Evolutionary conservation across 352 stramenopile species (phyloP).

Genomic region (Phytophthora sp.): DNA sequence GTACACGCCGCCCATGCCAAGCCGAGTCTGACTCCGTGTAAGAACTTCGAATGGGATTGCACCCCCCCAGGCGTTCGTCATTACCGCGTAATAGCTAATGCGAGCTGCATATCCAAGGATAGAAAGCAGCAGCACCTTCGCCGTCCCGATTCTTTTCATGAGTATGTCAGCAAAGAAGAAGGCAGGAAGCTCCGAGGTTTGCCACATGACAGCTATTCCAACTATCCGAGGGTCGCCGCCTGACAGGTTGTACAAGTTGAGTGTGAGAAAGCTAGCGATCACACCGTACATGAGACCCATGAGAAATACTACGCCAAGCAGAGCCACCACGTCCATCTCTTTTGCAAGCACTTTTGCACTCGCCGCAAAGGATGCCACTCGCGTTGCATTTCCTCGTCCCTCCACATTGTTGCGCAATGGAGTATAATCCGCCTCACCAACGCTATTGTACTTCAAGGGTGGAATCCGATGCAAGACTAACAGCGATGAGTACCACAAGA

Average conservation of each 20-base stretch:
- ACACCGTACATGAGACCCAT: conserved; percentile 76
- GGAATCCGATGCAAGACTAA: background rate
- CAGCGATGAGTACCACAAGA: background rate
- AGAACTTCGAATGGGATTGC: conserved; percentile 54
- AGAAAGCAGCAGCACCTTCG: conserved; percentile 45
- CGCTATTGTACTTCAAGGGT: background rate
- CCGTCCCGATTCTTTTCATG: conserved; percentile 44
- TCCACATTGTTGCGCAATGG: background rate
- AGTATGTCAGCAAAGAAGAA: conserved; percentile 58
- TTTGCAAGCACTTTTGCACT: conserved; percentile 28
- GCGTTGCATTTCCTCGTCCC: too few relatives aligned
- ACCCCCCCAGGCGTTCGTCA: conserved; percentile 56
- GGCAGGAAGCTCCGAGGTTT: conserved; percentile 57
- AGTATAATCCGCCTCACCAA: background rate
- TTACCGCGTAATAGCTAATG: conserved; percentile 51
- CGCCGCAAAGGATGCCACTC: conserved; percentile 39
- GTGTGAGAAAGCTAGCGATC: conserved; percentile 68
- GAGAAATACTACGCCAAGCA: conserved; percentile 67
- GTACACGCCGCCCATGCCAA: conserved; percentile 47
- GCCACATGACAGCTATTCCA: conserved; percentile 43
- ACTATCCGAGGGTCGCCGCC: conserved; percentile 44
- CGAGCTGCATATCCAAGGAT: conserved; percentile 49
- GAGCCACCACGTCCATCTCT: conserved; percentile 56
- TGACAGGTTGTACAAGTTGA: conserved; percentile 60
- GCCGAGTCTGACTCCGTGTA: conserved; percentile 57